These are phyloP conservation scores for Neophaeococcomyces mojaviensis DNA, from an alignment of 2,329 filamentous ascomycete genomes.

Conservation along the genomic window DNA sequence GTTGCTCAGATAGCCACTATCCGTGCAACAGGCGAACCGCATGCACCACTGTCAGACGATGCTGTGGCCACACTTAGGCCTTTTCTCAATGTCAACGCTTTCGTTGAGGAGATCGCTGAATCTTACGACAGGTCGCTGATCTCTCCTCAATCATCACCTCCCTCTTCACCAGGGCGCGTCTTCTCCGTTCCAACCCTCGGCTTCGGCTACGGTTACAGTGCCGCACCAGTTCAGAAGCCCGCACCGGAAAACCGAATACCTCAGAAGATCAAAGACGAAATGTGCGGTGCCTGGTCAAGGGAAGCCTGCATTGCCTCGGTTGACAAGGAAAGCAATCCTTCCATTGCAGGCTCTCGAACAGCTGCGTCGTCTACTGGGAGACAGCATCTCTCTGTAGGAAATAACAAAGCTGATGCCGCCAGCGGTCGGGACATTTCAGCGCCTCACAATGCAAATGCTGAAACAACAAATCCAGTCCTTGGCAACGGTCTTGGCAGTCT, in stretches of 20 bases:
- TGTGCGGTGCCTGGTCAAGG: constrained; percentile 72
- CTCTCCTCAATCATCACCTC: constrained; percentile 63
- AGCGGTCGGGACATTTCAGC: constrained; percentile 17
- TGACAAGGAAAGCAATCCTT: constrained; percentile 59
- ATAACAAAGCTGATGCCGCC: constrained; percentile 14
- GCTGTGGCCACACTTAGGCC: constrained; percentile 59
- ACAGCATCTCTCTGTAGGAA: constrained; percentile 21
- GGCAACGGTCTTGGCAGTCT: constrained; percentile 6
- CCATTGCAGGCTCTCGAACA: constrained; percentile 65
- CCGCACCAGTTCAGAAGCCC: constrained; percentile 26
- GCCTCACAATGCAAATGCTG: constrained; percentile 16
- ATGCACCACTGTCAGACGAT: constrained; percentile 30
- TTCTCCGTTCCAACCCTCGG: constrained; percentile 56
- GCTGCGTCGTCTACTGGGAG: constrained; percentile 33
- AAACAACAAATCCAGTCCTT: constrained; percentile 20
- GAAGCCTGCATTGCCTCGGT: constrained; percentile 63
- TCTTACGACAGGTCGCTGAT: constrained; percentile 57
- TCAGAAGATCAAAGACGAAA: constrained; percentile 60
- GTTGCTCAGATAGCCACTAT: constrained; percentile 52
- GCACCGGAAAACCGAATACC: constrained; percentile 53
- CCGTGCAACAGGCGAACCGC: constrained; percentile 28
- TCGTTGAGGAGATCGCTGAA: constrained; percentile 67
- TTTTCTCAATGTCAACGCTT: constrained; percentile 63
- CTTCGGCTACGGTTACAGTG: constrained; percentile 36
- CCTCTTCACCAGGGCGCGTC: constrained; percentile 59